These are phyloP conservation scores for Pelagophyceae sp. DNA, from an alignment of 352 stramenopile genomes.

Conservation along the genomic window DNA sequence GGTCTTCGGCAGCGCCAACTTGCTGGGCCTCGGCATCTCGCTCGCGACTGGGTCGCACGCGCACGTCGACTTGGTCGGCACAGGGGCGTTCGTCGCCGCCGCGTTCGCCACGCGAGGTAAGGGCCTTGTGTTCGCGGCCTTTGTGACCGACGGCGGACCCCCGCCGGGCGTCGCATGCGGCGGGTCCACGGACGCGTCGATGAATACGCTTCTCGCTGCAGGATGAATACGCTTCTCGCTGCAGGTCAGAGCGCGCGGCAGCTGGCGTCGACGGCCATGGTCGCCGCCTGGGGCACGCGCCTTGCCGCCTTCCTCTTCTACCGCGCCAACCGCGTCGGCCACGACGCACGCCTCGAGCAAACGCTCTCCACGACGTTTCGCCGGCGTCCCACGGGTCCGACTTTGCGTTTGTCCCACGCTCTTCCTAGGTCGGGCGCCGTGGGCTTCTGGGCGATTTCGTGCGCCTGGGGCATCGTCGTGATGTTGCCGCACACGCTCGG, in stretches of 20 bases:
- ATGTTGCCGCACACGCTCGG: slow-evolving; percentile 49
- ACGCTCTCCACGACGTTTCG: slow-evolving; percentile 32
- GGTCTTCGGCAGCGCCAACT: slow-evolving; percentile 20
- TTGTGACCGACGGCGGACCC: no score
- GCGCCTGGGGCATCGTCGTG: slow-evolving; percentile 44
- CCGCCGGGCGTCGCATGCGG: no score
- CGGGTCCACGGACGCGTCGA: no score
- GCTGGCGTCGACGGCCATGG: no score
- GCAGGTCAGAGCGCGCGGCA: no score
- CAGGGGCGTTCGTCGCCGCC: slow-evolving; percentile 45
- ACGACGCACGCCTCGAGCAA: slow-evolving; percentile 41
- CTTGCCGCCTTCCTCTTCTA: slow-evolving; percentile 51
- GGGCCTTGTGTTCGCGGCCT: no score
- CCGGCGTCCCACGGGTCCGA: no score
- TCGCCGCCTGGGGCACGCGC: slow-evolving; percentile 44
- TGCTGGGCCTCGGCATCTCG: slow-evolving; percentile 19
- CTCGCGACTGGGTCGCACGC: slow-evolving; percentile 33
- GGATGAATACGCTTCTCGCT: no score
- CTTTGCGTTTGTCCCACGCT: no score
- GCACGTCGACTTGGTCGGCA: slow-evolving; percentile 53
- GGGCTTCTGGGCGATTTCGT: slow-evolving; percentile 47
- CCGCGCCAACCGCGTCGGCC: slow-evolving; percentile 36
- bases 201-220: no score
- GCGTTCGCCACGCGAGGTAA: slow-evolving; percentile 22
- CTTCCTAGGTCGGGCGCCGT: slow-evolving; percentile 23